Evolutionary conservation across 441 rosid species (phyloP), one percentile per base, ranked within the genome.

Genomic region (Pelargonium myrrhifolium): DNA sequence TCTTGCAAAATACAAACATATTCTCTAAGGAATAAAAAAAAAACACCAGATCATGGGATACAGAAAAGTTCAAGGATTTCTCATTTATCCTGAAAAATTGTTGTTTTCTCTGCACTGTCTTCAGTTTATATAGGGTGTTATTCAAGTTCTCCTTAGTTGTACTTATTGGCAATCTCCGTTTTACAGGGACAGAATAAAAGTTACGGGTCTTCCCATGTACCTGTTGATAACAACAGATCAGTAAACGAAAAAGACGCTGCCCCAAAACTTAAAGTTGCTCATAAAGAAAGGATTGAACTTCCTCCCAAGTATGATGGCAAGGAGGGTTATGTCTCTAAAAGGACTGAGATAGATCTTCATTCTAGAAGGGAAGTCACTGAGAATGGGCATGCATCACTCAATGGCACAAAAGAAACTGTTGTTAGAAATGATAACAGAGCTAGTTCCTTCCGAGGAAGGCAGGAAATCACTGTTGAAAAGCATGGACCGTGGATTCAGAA

Each of bases 131-230:
- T 47, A 12, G 55, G 20, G 55, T 47, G 18, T n/a, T 47, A 12
- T 47, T 47, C 20, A 12, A 15, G 17, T 47, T 47, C 55, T 47
- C 20, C 17, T 5, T 47, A 47, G 58, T 17, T 51, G 58, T 47
- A 51, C 4, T 14, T 20, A 51, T 51, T 51, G 58, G 0, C 58
- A 15, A 51, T 14, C 6, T 51, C 18, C 15, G 17, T 21, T n/a
- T 62, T 78, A 79, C 81, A 86, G 91, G 84, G 66, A 17, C 78
- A 71, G 31, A 75, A 75, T 17, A 82, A 78, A 82, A 72, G 55
- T 60, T 67, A 79, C 15, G 76, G 85, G 49, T 65, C 81, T 70
- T 69, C 58, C 60, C 71, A 71, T 39, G 65, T 55, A 61, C 65
- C 74, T 60, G 73, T 66, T 67, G 80, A 74, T 65, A 73, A 81